These are phyloP conservation scores for Stromatinia cepivora DNA, from an alignment of 2,329 filamentous ascomycete species.

Conservation along the genomic window DNA sequence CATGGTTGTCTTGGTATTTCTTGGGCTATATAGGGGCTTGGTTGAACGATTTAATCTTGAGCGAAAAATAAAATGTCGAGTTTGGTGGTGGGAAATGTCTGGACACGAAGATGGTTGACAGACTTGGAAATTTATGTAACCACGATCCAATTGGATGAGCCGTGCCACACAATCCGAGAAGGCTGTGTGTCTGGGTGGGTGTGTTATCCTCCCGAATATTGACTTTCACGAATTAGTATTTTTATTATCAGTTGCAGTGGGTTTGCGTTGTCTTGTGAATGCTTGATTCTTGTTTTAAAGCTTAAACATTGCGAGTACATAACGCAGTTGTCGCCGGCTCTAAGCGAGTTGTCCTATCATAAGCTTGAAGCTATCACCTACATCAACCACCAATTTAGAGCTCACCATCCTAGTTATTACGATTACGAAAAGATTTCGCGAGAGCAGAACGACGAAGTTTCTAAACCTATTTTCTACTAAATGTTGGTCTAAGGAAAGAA, in stretches of 20 bases:
- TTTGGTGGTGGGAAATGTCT: conserved; percentile 9
- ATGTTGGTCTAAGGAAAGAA: conserved; percentile 31
- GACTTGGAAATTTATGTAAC: conserved; percentile 6
- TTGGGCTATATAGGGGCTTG: not conserved
- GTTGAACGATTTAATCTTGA: no score
- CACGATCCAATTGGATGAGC: conserved; percentile 12
- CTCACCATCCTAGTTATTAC: not conserved
- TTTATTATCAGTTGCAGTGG: not conserved
- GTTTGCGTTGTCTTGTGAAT: not conserved
- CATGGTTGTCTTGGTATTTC: conserved; percentile 29
- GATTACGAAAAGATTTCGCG: not conserved
- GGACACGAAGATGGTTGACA: not conserved
- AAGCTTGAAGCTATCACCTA: conserved; percentile 15
- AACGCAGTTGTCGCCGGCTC: conserved; percentile 19
- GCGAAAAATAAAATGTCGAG: conserved; percentile 7
- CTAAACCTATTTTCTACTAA: not conserved
- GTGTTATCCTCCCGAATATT: not conserved
- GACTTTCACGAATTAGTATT: not conserved
- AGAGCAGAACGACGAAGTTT: not conserved
- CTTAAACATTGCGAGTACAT: conserved; percentile 12
- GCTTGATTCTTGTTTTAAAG: not conserved
- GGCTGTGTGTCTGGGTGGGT: not conserved
- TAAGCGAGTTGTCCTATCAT: conserved; percentile 22
- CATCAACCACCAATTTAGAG: conserved; percentile 11
- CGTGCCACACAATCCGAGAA: conserved; percentile 10